Conservation (phyloP, 2,329 filamentous ascomycete genomes). For the Apiospora phragmitis region DNA sequence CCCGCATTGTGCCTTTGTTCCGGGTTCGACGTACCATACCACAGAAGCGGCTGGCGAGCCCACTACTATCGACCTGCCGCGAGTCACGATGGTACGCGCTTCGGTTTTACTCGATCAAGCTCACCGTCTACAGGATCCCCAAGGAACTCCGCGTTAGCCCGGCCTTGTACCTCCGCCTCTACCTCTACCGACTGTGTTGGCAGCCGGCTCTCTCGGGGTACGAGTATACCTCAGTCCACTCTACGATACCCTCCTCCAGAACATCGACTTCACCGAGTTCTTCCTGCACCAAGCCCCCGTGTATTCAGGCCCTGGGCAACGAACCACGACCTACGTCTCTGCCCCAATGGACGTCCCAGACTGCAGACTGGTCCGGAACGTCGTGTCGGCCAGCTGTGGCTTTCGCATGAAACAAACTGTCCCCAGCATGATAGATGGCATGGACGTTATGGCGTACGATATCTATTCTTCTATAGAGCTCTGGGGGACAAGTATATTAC, state of each 20-base stretch:
- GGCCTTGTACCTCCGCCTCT: no score
- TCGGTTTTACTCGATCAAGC: neutral
- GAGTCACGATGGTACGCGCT: neutral
- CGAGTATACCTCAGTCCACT: neutral
- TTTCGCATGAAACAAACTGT: no score
- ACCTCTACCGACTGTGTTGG: no score
- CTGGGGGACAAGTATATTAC: neutral
- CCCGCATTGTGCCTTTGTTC: neutral
- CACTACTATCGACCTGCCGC: neutral
- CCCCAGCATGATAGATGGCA: no score
- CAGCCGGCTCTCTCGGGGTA: no score
- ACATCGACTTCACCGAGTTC: neutral
- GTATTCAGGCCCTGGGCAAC: neutral
- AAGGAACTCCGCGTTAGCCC: no score
- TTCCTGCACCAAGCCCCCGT: neutral
- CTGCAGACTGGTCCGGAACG: neutral
- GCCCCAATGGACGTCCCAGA: neutral
- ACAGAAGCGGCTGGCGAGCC: neutral
- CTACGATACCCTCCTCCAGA: neutral
- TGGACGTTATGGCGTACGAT: no score
- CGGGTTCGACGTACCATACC: neutral
- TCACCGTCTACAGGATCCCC: neutral
- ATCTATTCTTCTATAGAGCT: no score
- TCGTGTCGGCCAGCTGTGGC: neutral
- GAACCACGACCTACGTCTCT: neutral